Evolutionary conservation across 2,329 filamentous ascomycete genomes (phyloP).

Genomic region (Trichophaea hybrida): DNA sequence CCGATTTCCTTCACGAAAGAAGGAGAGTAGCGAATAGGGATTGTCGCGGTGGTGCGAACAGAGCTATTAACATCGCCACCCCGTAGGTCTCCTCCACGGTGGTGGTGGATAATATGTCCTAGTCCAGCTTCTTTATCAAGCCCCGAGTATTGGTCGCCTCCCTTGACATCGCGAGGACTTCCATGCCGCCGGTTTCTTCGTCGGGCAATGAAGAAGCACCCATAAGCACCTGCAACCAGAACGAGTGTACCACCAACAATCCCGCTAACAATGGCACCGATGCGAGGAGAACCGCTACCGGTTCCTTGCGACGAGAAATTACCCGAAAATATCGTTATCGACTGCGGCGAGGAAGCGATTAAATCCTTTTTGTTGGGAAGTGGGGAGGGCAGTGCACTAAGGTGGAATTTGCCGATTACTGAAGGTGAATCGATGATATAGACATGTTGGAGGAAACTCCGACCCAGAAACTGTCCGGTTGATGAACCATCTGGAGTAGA

Average conservation of each 20-base stretch:
- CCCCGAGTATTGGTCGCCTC: background rate
- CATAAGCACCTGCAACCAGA: conserved; percentile 2
- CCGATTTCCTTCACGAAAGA: background rate
- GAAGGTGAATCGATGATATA: conserved; percentile 20
- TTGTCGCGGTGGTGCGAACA: background rate
- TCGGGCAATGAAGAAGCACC: background rate
- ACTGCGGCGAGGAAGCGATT: conserved; percentile 11
- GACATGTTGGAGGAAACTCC: conserved; percentile 19
- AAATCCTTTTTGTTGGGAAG: conserved; percentile 8
- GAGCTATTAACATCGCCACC: background rate
- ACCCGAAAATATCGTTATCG: conserved; percentile 11
- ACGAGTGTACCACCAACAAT: conserved; percentile 16
- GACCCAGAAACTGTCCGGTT: conserved; percentile 15
- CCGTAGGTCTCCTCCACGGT: background rate
- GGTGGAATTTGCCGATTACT: conserved; percentile 16
- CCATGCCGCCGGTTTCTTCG: background rate
- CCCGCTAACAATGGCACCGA: conserved; percentile 20
- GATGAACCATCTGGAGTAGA: conserved; percentile 5
- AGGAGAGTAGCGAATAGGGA: conserved; percentile 1
- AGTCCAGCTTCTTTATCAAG: background rate
- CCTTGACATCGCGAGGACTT: background rate
- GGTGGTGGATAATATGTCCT: conserved; percentile 2
- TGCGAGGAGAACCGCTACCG: background rate
- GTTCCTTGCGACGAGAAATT: background rate
- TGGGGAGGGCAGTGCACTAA: conserved; percentile 16